Base-by-base conservation (phyloP, 352 stramenopile species). In the Phytopythium sindhum region DNA sequence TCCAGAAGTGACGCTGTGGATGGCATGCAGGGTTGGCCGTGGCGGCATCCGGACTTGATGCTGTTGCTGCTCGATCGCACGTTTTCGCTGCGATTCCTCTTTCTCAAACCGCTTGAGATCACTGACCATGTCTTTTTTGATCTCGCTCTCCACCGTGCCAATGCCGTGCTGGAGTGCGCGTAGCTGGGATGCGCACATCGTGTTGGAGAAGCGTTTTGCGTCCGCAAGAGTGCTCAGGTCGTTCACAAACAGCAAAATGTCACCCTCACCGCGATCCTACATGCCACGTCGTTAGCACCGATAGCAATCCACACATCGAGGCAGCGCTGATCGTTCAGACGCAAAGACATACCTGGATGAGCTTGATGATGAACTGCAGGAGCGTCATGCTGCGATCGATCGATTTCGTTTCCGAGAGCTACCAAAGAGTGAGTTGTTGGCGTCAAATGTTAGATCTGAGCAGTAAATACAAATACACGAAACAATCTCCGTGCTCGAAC, bases 321-420 rank as follows among this genome's bases (percentile, higher is more conserved):
- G 14, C 21, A 50, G n/a, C 42, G 7, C 1, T n/a, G 10, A 2
- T 6, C 26, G 5, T 15, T 26, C 10, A 39, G 33, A 39, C 10
- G 6, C 19, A 28, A 45, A 45, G 4, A 74, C 82, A 47, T 73
- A 90, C 84, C 24, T 93, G 79, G 54, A 93, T 89, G 26, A 93
- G 73, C 52, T 86, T 81, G 59, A 90, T 75, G 59, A 90, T 89
- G 51, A 91, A 94, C 48, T 92, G 82, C 41, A 93, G 67, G 2
- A 94, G 63, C 7, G 83, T 92, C 55, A 84, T 83, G 28, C 66
- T 89, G 64, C 81, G 77, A 61, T 92, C 84, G 15, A 91, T 75
- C 6, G 86, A 84, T 61, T 92, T 91, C n/a, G 86, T 94, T 55
- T 94, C 86, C 0, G 86, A 93, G 6, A 94, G 68, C 78, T 91